Base-by-base conservation (phyloP, 2,329 filamentous ascomycete species). In the Xylaria arbuscula region DNA sequence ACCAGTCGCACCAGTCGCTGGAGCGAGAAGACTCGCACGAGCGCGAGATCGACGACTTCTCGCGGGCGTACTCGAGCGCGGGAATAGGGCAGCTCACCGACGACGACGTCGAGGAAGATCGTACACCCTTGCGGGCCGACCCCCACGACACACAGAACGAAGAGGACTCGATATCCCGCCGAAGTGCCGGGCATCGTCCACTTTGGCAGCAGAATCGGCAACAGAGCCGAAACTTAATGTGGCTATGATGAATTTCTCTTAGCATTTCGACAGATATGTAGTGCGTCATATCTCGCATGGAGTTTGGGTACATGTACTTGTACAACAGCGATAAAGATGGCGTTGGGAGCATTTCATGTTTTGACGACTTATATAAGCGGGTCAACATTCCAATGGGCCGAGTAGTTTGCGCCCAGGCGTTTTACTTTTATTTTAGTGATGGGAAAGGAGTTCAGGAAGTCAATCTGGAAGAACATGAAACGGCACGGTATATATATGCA, bases 131-230 rank as follows among this genome's bases (percentile, higher is more conserved):
- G 73, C 62, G 71, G 45, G 32, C 45, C 13, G 59, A 64, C n/a
- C 7, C 57, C 22, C 53, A 62, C 1, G 58, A 61, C 36, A 28
- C 55, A 9, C 50, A 24, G 1, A 47, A 65, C 9, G 70, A 65
- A 3, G 70, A 70, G 3, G 57, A 40, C 38, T 72, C 56, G 72
- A 72, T 70, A 71, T 72, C 24, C 73, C 28, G 77, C 70, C 73
- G 22, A 74, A 24, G 76, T 34, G 70, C 71, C 6, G 78, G 78
- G 1, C 77, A 80, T 28, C 77, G 83, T 50, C 84, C 84, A 5
- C 76, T 87, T 45, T 87, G 85, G 85, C 85, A 87, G 76, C 85
- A 87, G 77, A 86, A 86, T 60, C 79, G 85, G 65, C 80, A 81
- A 63, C 82, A 83, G 69, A 81, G 79, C 70, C 79, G 85, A 60